Evolutionary conservation across 257 asterid species (phyloP), one percentile per base, ranked within the genome.

Genomic region (Osmanthus fragrans): DNA sequence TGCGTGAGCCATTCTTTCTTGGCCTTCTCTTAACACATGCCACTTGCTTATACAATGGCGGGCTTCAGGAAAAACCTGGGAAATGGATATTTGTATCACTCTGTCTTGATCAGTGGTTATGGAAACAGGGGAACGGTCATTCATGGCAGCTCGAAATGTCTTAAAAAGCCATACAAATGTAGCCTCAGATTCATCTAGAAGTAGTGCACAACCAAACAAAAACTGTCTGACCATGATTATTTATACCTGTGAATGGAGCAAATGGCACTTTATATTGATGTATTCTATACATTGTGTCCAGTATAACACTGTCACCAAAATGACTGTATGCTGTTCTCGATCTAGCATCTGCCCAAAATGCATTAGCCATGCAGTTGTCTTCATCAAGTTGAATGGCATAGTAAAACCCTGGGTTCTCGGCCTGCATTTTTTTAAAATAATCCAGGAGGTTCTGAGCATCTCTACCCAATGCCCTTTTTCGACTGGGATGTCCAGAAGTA

Each of bases 301-400:
- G 80, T 34, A 80, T 80, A 85, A 94, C 94, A n/a, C 91, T 86
- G 84, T 94, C 99, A 23, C 97, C 96, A 82, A 94, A 94, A 82
- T 91, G 93, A 79, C 86, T 75, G 81, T 91, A 94, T 45, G 97
- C 92, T 80, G 89, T 85, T 83, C 99, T 92, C 54, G 99, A 94
- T 84, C 96, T 88, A 42, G 99, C 84, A 80, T 94, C 97, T 34
- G 97, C 91, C 99, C 99, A 94, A 68, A 94, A 92, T 66, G 88
- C 97, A 86, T 91, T 94, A 71, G 95, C 87, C 92, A 94, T 84
- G 72, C 90, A 92, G 82, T 92, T 91, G 74, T 92, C 97, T 79
- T 92, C 97, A 58, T 94, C 97, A 32, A 94, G 92, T 73, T 94
- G 99, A 78, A 94, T 88, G 49, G 97, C 99, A 81, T 94, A 94